phyloP scores from a whole-genome alignment of 2,329 filamentous ascomycete genomes.

The Orbilia oligospora region DNA sequence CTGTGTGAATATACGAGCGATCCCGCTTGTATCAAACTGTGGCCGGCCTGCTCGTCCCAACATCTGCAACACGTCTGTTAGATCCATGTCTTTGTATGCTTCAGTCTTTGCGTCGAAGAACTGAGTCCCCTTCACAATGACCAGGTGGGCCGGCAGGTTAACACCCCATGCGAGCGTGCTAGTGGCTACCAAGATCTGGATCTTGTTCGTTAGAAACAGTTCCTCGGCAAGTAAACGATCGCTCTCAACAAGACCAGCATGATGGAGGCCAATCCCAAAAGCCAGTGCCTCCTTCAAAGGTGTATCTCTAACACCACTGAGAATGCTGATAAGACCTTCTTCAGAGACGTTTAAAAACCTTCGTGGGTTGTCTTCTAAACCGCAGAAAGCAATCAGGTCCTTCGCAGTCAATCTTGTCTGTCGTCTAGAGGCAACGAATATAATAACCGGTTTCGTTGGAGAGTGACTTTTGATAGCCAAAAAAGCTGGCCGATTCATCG shows the following conservation, averaged over 20 bases:
- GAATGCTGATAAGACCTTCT: slow-evolving; percentile 88
- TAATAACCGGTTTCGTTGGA: slow-evolving; percentile 95
- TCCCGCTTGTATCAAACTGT: slow-evolving; percentile 93
- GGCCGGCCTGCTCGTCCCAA: slow-evolving; percentile 93
- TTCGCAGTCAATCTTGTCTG: slow-evolving; percentile 96
- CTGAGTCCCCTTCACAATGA: slow-evolving; percentile 97
- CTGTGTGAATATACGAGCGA: slow-evolving; percentile 97
- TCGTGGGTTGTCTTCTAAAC: slow-evolving; percentile 97
- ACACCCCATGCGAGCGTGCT: slow-evolving; percentile 96
- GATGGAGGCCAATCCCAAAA: slow-evolving; percentile 96
- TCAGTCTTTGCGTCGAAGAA: slow-evolving; percentile 98
- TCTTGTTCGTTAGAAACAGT: slow-evolving; percentile 96
- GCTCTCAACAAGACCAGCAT: slow-evolving; percentile 94
- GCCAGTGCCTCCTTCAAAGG: slow-evolving; percentile 92
- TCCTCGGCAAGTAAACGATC: slow-evolving; percentile 94
- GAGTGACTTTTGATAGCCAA: slow-evolving; percentile 96
- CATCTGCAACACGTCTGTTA: slow-evolving; percentile 98
- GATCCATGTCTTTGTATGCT: slow-evolving; percentile 98
- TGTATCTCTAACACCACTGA: slow-evolving; percentile 92
- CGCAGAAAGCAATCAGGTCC: slow-evolving; percentile 96
- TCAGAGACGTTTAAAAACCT: slow-evolving; percentile 95
- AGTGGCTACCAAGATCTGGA: slow-evolving; percentile 95
- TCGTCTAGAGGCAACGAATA: slow-evolving; percentile 94
- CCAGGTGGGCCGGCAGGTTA: slow-evolving; percentile 94
- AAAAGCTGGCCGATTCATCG: slow-evolving; percentile 98